Evolutionary conservation across 2,329 filamentous ascomycete genomes (phyloP).

Genomic region (Talaromyces sp.): DNA sequence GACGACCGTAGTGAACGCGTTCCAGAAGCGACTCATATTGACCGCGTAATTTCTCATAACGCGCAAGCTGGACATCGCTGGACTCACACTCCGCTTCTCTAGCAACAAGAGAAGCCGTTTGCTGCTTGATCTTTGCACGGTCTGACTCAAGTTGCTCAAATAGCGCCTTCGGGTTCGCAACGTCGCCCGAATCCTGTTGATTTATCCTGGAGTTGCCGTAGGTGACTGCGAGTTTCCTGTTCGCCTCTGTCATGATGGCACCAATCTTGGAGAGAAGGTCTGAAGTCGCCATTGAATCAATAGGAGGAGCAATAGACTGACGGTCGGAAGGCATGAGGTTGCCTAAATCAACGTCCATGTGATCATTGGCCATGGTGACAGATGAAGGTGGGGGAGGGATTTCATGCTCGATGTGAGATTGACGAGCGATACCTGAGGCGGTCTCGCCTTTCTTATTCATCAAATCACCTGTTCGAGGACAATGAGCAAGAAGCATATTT

Average conservation of each 20-base stretch:
- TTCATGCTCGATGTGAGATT: conserved; percentile 65
- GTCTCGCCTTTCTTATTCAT: conserved; percentile 79
- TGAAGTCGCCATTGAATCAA: conserved; percentile 63
- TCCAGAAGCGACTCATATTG: conserved; percentile 49
- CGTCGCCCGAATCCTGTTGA: conserved; percentile 51
- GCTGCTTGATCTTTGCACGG: conserved; percentile 46
- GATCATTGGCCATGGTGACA: conserved; percentile 44
- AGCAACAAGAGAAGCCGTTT: conserved; percentile 38
- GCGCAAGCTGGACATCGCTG: conserved; percentile 40
- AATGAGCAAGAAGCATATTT: conserved; percentile 69
- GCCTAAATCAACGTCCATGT: conserved; percentile 32
- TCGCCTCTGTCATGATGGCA: conserved; percentile 70
- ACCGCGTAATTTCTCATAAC: conserved; percentile 41
- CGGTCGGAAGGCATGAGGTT: conserved; percentile 33
- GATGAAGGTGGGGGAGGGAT: conserved; percentile 74
- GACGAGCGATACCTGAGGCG: conserved; percentile 80
- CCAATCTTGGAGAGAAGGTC: conserved; percentile 71
- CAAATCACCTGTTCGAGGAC: conserved; percentile 76
- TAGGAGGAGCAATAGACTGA: conserved; percentile 33
- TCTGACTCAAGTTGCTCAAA: conserved; percentile 48
- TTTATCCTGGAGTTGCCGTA: conserved; percentile 67
- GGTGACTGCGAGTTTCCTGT: conserved; percentile 65
- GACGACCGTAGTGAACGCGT: conserved; percentile 42
- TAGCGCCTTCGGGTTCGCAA: conserved; percentile 46
- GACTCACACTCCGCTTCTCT: conserved; percentile 42